Conservation (phyloP, 1,284 basidiomycete genomes). For the Ustilago vetiveriae region DNA sequence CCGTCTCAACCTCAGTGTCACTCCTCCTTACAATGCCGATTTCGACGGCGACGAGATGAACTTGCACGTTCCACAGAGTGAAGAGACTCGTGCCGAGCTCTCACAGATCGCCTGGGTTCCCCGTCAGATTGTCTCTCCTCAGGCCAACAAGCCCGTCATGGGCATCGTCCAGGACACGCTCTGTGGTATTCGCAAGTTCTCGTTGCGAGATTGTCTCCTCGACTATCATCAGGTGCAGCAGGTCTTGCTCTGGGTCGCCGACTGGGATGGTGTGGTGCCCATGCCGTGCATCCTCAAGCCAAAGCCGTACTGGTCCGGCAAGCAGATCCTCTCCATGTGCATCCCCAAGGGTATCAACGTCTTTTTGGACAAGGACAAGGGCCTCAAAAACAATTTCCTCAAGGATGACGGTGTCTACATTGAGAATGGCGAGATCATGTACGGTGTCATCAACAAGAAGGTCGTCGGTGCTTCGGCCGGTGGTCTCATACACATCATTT, state of each 20-base stretch:
- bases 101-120: conserved; percentile 99
- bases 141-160: conserved; percentile 99
- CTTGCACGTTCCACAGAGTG: conserved; percentile 91
- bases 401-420: conserved; percentile 91
- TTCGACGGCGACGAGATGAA: conserved; percentile 99
- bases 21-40: conserved; percentile 68
- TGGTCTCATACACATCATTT: conserved; percentile 94
- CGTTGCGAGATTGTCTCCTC: conserved; percentile 77
- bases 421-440: conserved; percentile 96
- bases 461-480: conserved; percentile 90
- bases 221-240: conserved; percentile 77
- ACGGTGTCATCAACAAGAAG: conserved; percentile 96
- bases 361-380: conserved; percentile 61
- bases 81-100: conserved; percentile 97
- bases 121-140: conserved; percentile 97
- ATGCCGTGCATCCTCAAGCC: conserved; percentile 95
- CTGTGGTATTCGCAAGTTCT: conserved; percentile 97
- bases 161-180: conserved; percentile 99
- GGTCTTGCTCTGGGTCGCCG: conserved; percentile 94
- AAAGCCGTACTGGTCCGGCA: conserved; percentile 96
- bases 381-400: conserved; percentile 60
- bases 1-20: conserved; percentile 92
- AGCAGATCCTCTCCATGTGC: conserved; percentile 91
- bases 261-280: conserved; percentile 94
- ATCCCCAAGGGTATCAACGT: conserved; percentile 98